phyloP scores from a whole-genome alignment of 768 basidiomycete genomes.

The Mycena chlorophos region DNA sequence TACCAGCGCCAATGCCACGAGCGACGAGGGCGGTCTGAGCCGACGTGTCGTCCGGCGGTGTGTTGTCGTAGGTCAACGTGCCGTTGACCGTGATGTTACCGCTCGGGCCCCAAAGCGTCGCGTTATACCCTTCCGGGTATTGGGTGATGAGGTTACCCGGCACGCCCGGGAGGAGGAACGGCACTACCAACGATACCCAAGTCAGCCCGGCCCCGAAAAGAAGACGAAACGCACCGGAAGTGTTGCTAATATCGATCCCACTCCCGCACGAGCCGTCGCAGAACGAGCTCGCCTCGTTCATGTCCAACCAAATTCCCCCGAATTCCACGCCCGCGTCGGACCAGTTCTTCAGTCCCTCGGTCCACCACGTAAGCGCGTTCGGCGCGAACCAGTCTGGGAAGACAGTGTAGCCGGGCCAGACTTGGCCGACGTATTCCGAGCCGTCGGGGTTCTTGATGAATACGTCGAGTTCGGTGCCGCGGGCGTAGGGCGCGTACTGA shows the following conservation, averaged over 20 bases:
- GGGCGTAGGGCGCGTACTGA: constrained; percentile 68
- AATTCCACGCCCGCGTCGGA: constrained; percentile 52
- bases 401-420: constrained; percentile 77
- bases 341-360: constrained; percentile 60
- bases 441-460: constrained; percentile 79
- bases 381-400: constrained; percentile 65
- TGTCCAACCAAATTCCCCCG: constrained; percentile 57
- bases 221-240: constrained; percentile 22
- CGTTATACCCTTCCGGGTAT: constrained; percentile 76
- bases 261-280: constrained; percentile 65
- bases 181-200: constrained; percentile 17
- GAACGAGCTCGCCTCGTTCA: constrained; percentile 70
- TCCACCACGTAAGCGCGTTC: constrained; percentile 60
- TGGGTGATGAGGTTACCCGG: constrained; percentile 52
- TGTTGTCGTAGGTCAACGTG: constrained; percentile 53
- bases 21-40: constrained; percentile 28
- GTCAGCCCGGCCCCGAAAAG: not conserved
- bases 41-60: constrained; percentile 14
- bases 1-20: constrained; percentile 53
- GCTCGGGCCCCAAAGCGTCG: constrained; percentile 60
- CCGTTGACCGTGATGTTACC: constrained; percentile 78
- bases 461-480: constrained; percentile 60
- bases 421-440: constrained; percentile 69
- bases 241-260: constrained; percentile 55
- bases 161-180: constrained; percentile 58